Evolutionary conservation across 1,284 basidiomycete genomes (phyloP).

Genomic region (Puccinia horiana): DNA sequence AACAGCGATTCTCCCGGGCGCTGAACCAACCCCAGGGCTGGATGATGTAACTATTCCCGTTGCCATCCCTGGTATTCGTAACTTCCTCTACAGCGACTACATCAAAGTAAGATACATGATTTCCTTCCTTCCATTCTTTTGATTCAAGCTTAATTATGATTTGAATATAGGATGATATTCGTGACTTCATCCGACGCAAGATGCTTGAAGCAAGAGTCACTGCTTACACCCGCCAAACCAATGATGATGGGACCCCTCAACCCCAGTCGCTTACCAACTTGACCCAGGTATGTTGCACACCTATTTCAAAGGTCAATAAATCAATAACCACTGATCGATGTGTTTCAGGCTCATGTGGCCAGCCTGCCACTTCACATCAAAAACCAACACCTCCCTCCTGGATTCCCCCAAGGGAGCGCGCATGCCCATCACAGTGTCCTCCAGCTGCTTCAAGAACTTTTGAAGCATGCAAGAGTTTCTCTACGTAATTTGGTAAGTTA

Average conservation of each 20-base stretch:
- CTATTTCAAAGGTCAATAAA: not conserved
- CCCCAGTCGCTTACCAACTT: not conserved
- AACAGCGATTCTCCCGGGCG: too few relatives aligned
- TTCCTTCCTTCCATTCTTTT: not conserved
- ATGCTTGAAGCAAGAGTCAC: not conserved
- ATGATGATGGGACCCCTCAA: not conserved
- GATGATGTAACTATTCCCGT: too few relatives aligned
- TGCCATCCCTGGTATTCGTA: not conserved
- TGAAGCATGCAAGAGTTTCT: not conserved
- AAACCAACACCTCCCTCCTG: not conserved
- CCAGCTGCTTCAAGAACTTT: not conserved
- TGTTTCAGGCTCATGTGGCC: not conserved
- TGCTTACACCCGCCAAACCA: not conserved
- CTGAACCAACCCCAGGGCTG: too few relatives aligned
- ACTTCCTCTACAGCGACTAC: constrained; percentile 8
- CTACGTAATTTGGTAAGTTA: constrained; percentile 7
- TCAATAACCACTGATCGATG: not conserved
- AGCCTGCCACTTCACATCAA: not conserved
- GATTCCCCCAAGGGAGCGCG: not conserved
- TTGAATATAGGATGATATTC: not conserved
- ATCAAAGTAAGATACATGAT: not conserved
- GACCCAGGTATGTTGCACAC: not conserved
- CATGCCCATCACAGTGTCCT: not conserved
- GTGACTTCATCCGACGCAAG: not conserved
- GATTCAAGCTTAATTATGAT: not conserved